Evolutionary conservation across 108 stramenopile species (phyloP), one percentile per base, ranked within the genome.

Genomic region (Skeletonema costatum): DNA sequence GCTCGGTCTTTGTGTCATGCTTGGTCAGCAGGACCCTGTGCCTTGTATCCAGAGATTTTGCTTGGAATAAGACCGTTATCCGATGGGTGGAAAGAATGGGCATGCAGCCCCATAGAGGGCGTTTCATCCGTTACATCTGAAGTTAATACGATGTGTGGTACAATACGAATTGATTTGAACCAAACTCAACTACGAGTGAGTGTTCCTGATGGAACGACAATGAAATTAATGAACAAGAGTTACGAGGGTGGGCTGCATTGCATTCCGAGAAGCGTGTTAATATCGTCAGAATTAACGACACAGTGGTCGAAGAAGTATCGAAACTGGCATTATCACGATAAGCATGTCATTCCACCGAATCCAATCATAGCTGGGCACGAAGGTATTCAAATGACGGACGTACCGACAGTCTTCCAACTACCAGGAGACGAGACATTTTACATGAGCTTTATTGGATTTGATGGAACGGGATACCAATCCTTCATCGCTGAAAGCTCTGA

Each of bases 371-470:
- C 61, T 58, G 74, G 74, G 2, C 75, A 64, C 12, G 73, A 75
- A 32, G 78, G 61, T 4, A 68, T 80, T 38, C 50, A 59, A 59
- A 83, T 83, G 78, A 83, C 78, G 7, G 82, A 83, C 70, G 82
- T 83, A 2, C 82, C 82, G 8, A 83, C 82, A 6, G 53, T 83
- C 31, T 83, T 63, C 39, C 78, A 83, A 41, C 19, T 79, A 35
- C 82, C 78, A 25, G 78, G 66, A 56, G 56, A 83, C 4, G 77
- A 67, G 19, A 73, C 53, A 12, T 83, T 68, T 33, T 83, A 83
- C 63, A 83, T 83, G 78, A 66, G 64, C 30, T 83, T 83, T 31
- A 39, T 83, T 31, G 82, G 82, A 0, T 83, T 79, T 19, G 78
- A 83, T 58, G 82, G 82, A 9, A 33, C 19, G 33, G 64, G 77